Evolutionary conservation across 257 asterid species (phyloP).

Genomic region (Paraleonurus japonicus): DNA sequence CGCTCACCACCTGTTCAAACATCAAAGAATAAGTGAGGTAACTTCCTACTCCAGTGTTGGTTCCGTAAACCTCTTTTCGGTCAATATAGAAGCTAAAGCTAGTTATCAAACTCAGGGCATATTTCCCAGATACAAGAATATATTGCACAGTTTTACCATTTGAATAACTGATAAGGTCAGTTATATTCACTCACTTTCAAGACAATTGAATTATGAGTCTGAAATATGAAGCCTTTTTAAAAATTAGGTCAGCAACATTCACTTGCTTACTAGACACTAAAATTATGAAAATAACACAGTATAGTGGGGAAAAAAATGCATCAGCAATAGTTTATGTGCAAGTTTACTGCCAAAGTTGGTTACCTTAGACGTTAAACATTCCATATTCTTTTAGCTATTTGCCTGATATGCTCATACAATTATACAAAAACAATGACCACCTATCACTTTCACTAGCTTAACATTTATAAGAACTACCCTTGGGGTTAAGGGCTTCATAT

Average conservation of each 20-base stretch:
- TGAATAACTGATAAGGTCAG: too few relatives aligned
- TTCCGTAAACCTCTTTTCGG: background rate
- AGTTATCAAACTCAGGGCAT: background rate
- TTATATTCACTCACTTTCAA: too few relatives aligned
- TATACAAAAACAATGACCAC: background rate
- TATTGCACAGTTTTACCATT: too few relatives aligned
- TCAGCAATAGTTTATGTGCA: too few relatives aligned
- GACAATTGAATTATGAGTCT: background rate
- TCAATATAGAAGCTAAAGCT: background rate
- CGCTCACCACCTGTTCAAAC: constrained; percentile 84
- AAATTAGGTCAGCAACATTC: background rate
- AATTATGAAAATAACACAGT: too few relatives aligned
- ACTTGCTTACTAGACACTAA: background rate
- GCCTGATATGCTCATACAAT: background rate
- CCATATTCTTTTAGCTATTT: background rate
- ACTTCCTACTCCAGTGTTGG: background rate
- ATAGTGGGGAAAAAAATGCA: too few relatives aligned
- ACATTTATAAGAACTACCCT: background rate
- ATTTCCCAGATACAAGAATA: background rate
- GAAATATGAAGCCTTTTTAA: background rate
- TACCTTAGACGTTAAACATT: too few relatives aligned
- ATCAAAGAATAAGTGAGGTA: constrained; percentile 17
- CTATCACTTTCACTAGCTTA: background rate
- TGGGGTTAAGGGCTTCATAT: background rate
- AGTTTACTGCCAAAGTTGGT: too few relatives aligned